Evolutionary conservation across 2,329 filamentous ascomycete genomes (phyloP).

Genomic region (Colletotrichum tofieldiae): DNA sequence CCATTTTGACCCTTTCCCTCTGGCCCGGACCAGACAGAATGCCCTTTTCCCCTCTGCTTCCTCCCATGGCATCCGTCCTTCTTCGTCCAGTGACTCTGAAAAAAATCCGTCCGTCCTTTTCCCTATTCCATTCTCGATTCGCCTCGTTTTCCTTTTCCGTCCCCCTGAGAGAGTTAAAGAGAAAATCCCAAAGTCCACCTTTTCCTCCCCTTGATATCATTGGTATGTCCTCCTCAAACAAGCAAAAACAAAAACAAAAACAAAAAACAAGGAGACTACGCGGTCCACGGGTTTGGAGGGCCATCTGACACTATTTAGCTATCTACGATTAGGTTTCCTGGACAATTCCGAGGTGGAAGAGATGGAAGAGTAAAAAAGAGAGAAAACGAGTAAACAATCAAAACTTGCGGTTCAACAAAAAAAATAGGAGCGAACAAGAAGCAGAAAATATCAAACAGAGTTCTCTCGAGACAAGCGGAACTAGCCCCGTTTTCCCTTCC

Average conservation of each 20-base stretch:
- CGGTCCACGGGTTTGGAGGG: background rate
- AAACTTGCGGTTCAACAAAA: conserved; percentile 2
- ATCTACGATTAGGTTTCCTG: conserved; percentile 41
- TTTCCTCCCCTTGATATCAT: conserved; percentile 44
- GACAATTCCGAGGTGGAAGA: background rate
- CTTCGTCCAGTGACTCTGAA: background rate
- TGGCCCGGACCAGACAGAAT: background rate
- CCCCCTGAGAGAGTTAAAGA: background rate
- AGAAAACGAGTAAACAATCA: background rate
- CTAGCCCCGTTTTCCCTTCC: conserved; percentile 10
- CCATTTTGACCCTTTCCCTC: background rate
- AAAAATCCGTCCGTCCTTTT: background rate
- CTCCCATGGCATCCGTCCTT: no score
- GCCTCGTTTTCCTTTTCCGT: background rate
- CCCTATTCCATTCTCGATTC: background rate
- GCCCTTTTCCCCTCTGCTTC: no score
- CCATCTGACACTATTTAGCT: conserved; percentile 30
- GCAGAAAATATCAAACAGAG: background rate
- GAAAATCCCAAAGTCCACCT: conserved; percentile 23
- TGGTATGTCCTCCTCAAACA: conserved; percentile 42
- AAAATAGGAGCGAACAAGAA: conserved; percentile 5
- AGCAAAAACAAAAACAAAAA: background rate
- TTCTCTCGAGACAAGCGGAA: background rate
- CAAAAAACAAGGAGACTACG: conserved; percentile 13
- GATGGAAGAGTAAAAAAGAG: background rate